Percentiles rank a stretch among this genome's conserved stretches.
Conservation (phyloP, 352 stramenopile genomes). For the Phytophthora fragariaefolia region DNA sequence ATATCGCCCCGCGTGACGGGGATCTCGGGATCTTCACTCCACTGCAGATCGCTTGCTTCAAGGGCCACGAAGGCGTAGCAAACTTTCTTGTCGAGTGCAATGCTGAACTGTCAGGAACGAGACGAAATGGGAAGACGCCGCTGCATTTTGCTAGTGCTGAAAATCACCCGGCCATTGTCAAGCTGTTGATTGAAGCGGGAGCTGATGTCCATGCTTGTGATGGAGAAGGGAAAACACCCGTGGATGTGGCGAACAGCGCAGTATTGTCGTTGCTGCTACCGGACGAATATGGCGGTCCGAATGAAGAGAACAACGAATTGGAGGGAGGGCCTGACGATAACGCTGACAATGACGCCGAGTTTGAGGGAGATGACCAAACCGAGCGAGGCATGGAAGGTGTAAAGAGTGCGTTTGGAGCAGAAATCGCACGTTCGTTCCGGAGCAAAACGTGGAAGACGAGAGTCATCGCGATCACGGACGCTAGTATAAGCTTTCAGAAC, state of each 20-base stretch:
- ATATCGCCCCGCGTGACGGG: constrained; percentile 55
- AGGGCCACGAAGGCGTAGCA: constrained; percentile 67
- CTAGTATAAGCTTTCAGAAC: constrained; percentile 58
- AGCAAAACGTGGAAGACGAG: constrained; percentile 71
- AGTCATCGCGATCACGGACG: constrained; percentile 60
- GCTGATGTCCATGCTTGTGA: constrained; percentile 73
- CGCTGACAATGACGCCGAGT: constrained; percentile 50
- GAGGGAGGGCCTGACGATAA: constrained; percentile 34
- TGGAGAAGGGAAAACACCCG: constrained; percentile 58
- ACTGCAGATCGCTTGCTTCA: constrained; percentile 81
- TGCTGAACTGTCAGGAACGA: constrained; percentile 66
- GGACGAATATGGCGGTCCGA: constrained; percentile 41
- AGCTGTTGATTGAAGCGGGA: constrained; percentile 72
- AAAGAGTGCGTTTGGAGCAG: constrained; percentile 55
- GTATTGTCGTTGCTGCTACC: constrained; percentile 60
- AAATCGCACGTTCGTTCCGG: constrained; percentile 57
- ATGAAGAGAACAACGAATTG: constrained; percentile 36
- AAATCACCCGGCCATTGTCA: constrained; percentile 65
- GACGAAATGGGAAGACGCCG: constrained; percentile 75
- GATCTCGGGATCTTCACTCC: constrained; percentile 81
- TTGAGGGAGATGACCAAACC: constrained; percentile 30
- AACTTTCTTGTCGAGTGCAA: constrained; percentile 89
- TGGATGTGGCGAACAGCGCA: constrained; percentile 61
- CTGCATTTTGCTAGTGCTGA: constrained; percentile 75
- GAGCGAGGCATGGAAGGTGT: constrained; percentile 30